Conservation (phyloP, 768 basidiomycete genomes). For the Sarcodon aspratus region DNA sequence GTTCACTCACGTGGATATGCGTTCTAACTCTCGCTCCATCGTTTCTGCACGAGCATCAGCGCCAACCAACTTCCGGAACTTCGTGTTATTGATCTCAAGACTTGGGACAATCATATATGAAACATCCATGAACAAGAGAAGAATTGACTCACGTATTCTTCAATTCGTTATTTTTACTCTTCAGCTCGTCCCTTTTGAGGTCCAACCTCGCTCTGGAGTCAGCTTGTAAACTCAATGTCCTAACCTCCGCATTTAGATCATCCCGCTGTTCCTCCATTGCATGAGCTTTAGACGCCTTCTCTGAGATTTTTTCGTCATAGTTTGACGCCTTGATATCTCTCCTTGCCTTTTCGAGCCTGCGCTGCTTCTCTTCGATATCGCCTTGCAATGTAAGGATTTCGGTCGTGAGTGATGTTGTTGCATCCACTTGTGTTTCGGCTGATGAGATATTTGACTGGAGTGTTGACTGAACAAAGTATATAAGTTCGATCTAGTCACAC, state of each 20-base stretch:
- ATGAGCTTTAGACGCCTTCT: constrained; percentile 42
- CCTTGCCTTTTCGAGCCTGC: constrained; percentile 48
- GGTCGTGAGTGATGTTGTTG: constrained; percentile 38
- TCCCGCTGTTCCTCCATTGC: constrained; percentile 62
- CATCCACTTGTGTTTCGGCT: constrained; percentile 47
- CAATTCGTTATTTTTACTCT: constrained; percentile 53
- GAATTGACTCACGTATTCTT: constrained; percentile 45
- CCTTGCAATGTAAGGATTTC: constrained; percentile 40
- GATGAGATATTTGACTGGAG: constrained; percentile 35
- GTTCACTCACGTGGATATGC: constrained; percentile 38
- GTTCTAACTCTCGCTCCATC: constrained; percentile 67
- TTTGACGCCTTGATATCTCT: constrained; percentile 45
- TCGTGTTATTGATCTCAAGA: constrained; percentile 44
- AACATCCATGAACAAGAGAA: neutral
- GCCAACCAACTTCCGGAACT: constrained; percentile 58
- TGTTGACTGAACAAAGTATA: constrained; percentile 9
- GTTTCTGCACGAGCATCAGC: constrained; percentile 44
- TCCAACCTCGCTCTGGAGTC: constrained; percentile 73
- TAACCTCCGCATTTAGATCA: constrained; percentile 56
- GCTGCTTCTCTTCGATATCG: constrained; percentile 63
- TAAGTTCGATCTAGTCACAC: neutral
- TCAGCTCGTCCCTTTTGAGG: constrained; percentile 58
- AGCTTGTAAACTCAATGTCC: constrained; percentile 63
- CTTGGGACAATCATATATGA: constrained; percentile 28
- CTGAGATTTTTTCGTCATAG: constrained; percentile 51